These are phyloP conservation scores for Malassezia furfur DNA, from an alignment of 1,284 basidiomycete species.

Conservation along the genomic window DNA sequence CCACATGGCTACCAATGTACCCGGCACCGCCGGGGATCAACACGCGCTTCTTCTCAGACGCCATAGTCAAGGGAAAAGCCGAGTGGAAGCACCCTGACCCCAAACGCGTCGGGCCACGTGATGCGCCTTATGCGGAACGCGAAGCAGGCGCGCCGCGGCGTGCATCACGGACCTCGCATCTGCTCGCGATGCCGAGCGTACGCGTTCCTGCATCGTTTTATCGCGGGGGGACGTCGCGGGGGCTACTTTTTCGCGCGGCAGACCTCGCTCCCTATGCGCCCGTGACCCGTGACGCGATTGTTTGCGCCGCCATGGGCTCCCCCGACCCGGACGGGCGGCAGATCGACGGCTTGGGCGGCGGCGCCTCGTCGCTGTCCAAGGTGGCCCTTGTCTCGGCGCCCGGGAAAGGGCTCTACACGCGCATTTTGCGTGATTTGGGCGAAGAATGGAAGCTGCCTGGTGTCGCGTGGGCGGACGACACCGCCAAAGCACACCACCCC, in stretches of 20 bases:
- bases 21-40: constrained; percentile 47
- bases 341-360: constrained; percentile 65
- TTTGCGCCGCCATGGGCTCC: constrained; percentile 62
- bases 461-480: constrained; percentile 26
- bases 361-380: constrained; percentile 67
- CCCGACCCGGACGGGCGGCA: constrained; percentile 69
- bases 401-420: background rate
- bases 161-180: background rate
- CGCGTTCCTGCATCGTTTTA: constrained; percentile 25
- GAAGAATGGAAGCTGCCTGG: constrained; percentile 20
- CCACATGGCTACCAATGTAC: constrained; percentile 73
- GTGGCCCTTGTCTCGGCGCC: constrained; percentile 58
- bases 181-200: background rate
- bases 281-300: constrained; percentile 53
- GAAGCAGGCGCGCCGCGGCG: too few species aligned
- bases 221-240: constrained; percentile 69
- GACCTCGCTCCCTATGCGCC: constrained; percentile 25
- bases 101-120: background rate
- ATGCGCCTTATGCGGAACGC: too few species aligned
- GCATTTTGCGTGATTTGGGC: background rate
- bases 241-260: constrained; percentile 61
- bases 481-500: constrained; percentile 6
- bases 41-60: constrained; percentile 32
- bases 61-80: background rate
- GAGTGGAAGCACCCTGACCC: background rate